A percentile compares a stretch with the other conserved stretches of the same genome.
phyloP scores from a whole-genome alignment of 192 early-diverging fungal species.

The Entomortierella parvispora region DNA sequence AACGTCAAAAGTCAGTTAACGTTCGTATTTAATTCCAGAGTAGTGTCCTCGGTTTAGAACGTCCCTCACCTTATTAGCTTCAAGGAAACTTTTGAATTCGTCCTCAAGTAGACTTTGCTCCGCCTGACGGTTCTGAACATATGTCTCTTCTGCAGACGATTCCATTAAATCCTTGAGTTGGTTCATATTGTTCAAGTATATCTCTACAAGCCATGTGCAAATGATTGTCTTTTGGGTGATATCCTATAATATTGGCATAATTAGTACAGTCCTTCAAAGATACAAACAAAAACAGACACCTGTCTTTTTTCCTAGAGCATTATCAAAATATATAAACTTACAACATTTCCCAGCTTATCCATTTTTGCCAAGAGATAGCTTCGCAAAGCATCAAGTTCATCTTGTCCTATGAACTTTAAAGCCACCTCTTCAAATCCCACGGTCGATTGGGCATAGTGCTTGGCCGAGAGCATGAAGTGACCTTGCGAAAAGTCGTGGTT shows the following conservation, averaged over 20 bases:
- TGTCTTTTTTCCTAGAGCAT: neutral
- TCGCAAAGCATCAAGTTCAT: constrained; percentile 79
- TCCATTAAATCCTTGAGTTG: constrained; percentile 63
- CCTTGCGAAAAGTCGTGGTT: constrained; percentile 84
- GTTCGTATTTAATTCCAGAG: too few relatives aligned
- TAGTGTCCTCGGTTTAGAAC: too few relatives aligned
- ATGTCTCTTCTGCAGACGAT: constrained; percentile 50
- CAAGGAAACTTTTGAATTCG: constrained; percentile 80
- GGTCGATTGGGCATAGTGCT: constrained; percentile 84
- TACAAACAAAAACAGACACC: too few relatives aligned
- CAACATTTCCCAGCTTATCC: constrained; percentile 69
- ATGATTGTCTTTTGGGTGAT: constrained; percentile 82
- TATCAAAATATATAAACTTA: constrained; percentile 40
- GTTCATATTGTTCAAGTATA: constrained; percentile 85
- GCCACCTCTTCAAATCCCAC: constrained; percentile 93
- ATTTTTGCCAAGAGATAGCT: constrained; percentile 83
- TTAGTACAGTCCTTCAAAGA: neutral
- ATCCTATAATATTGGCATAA: constrained; percentile 61
- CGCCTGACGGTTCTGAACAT: constrained; percentile 58
- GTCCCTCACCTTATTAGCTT: constrained; percentile 76
- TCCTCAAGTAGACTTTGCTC: constrained; percentile 69
- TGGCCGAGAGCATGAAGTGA: constrained; percentile 80
- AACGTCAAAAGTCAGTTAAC: too few relatives aligned
- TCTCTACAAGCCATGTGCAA: constrained; percentile 90
- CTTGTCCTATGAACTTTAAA: constrained; percentile 81